Base-by-base conservation (phyloP, 345 rosid genomes). In the Chamaenerion angustifolium region DNA sequence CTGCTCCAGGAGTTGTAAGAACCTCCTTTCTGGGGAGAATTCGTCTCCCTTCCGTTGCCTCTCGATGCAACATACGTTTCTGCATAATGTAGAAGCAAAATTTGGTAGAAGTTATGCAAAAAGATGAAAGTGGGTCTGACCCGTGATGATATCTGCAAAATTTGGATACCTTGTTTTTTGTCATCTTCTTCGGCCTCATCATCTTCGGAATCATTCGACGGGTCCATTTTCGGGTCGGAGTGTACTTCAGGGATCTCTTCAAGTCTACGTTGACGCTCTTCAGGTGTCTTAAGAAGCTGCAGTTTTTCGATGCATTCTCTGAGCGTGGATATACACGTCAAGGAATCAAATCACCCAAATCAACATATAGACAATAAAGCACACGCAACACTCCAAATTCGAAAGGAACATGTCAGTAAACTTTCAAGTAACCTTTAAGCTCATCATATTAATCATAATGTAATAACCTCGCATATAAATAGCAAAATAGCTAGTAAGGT, bases 241-340 rank as follows among this genome's bases (percentile, higher is more conserved):
- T 93, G 94, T 51, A 93, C 83, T 61, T 82, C 95, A n/a, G 99
- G 99, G 63, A 81, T 75, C 68, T 93, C 94, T 53, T 88, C 94
- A 51, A 93, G 72, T 68, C 94, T 71, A 43, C 94, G 92, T 61
- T 77, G 95, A 49, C 94, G 94, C 75, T 93, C 99, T 66, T 81
- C 81, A 9, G 97, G 97, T 17, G 94, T 73, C 71, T 93, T 93
- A 12, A 93, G 64, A 45, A 88, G 76, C 76, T 93, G 97, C 74
- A 93, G 56, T 67, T 88, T 93, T 75, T 93, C 99, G 42, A 93
- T 95, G 65, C 97, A 88, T 73, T 88, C 97, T 73, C 99, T 87
- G 55, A 93, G 97, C 81, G 92, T 93, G 55, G 64, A 17, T 51
- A 31, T 31, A 8, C 1, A 31, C 37, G 10, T 31, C 10, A 31